Percentiles rank a stretch among this genome's conserved stretches.
Evolutionary conservation across 148 eudicot genomes (phyloP).

Genomic region (Amaranthus palmeri): DNA sequence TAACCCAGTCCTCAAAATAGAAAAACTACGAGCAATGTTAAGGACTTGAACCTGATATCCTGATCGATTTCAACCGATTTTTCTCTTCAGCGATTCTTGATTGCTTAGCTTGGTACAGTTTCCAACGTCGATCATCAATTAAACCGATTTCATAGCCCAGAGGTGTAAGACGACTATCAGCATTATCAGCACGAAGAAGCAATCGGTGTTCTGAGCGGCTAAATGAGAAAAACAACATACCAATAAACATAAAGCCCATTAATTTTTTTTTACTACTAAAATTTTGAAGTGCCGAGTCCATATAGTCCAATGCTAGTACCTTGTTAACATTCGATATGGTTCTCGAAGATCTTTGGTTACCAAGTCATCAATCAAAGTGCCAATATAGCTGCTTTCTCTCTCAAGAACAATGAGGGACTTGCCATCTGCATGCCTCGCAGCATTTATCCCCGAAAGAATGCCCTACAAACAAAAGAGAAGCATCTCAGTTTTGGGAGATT

Average conservation of each 20-base stretch:
- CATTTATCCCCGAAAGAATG: constrained; percentile 92
- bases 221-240: constrained; percentile 13
- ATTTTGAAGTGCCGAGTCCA: neutral
- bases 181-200: constrained; percentile 90
- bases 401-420: constrained; percentile 80
- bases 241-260: neutral
- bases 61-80: constrained; percentile 62
- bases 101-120: constrained; percentile 85
- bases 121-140: constrained; percentile 85
- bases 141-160: constrained; percentile 92
- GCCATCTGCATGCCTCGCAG: constrained; percentile 86
- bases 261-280: neutral
- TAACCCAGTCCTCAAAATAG: neutral
- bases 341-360: constrained; percentile 97
- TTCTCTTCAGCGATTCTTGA: constrained; percentile 75
- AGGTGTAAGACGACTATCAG: constrained; percentile 99
- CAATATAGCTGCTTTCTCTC: constrained; percentile 97
- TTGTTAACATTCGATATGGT: constrained; percentile 97
- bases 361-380: constrained; percentile 94
- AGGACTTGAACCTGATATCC: constrained; percentile 56
- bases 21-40: neutral
- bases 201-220: constrained; percentile 97
- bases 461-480: constrained; percentile 50
- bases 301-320: constrained; percentile 38
- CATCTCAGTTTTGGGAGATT: constrained; percentile 5